A percentile compares a stretch with the other conserved stretches of the same genome.
Conservation (phyloP, 2,329 filamentous ascomycete species). For the Tolypocladium tropicale region DNA sequence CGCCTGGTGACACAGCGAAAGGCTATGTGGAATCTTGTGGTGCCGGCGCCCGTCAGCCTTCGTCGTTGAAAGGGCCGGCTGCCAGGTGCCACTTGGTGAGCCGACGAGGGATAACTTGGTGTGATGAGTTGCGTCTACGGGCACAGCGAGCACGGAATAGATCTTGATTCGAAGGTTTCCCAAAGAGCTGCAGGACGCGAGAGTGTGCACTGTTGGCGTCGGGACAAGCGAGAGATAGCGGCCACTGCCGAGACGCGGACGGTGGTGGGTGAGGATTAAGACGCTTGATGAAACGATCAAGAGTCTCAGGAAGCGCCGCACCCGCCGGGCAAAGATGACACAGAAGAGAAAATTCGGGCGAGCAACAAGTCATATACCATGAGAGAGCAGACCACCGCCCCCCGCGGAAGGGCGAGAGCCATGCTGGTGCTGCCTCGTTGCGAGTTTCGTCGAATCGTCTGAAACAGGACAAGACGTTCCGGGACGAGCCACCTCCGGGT, state of each 20-base stretch:
- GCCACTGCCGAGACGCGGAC: not conserved
- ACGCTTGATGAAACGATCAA: not conserved
- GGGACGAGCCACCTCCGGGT: constrained; percentile 21
- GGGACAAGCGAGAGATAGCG: not conserved
- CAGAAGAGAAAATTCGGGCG: not conserved
- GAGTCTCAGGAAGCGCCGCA: not conserved
- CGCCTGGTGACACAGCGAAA: not conserved
- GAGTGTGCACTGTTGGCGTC: not conserved
- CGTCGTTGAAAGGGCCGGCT: not conserved
- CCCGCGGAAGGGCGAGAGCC: not conserved
- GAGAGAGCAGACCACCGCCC: not conserved
- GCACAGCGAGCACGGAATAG: not conserved
- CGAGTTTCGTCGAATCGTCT: constrained; percentile 11
- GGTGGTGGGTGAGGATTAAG: not conserved
- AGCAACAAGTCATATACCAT: not conserved
- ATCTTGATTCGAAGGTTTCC: not conserved
- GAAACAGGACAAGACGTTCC: constrained; percentile 16
- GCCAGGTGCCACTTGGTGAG: not conserved
- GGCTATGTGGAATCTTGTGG: not conserved
- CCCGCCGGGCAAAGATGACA: not conserved
- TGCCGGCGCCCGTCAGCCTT: not conserved
- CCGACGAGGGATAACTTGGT: no score
- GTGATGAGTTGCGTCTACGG: not conserved
- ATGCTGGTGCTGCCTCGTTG: not conserved
- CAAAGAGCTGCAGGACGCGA: not conserved